Evolutionary conservation across 495 filamentous ascomycete genomes (phyloP), one percentile per base, ranked within the genome.

Genomic region (Apodospora peruviana): DNA sequence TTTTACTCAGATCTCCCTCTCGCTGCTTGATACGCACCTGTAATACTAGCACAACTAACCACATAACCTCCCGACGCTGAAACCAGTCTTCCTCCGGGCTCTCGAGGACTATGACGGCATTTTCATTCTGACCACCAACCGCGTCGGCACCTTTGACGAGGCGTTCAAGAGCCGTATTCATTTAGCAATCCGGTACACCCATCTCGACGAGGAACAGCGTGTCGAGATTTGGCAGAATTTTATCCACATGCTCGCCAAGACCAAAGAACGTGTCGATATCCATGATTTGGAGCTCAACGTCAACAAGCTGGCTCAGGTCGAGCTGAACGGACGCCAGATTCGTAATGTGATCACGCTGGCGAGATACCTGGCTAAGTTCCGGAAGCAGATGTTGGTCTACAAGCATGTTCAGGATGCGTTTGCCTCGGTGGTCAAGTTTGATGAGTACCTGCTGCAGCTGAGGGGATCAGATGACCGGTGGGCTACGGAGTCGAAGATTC

Each of bases 171-270:
- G 19, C 41, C 32, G 34, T 11, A 40, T 41, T 22, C 34, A 45
- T 38, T 58, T 77, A 27, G 61, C 61, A 17, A 32, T 70, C 20
- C 53, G 56, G 23, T 70, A 67, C 29, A 48, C 47, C 4, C 41
- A 48, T 4, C 59, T 68, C 1, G 51, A 40, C 20, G 27, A 49
- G 11, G 25, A 44, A 7, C 55, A 66, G 37, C 60, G 45, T 1
- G 40, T 29, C 2, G 32, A 48, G 12, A 63, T 65, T 29, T 67
- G 51, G 52, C 48, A 27, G 0, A 55, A 59, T 20, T 55, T 58
- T 35, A 37, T 59, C 40, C 41, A 29, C 14, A 35, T 45, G 32
- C 22, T 45, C 18, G 20, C n/a, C 19, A 27, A 25, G 1, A 40
- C 21, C 34, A 40, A 38, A 4, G 42, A 51, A 12, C 29, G 29